Conservation (phyloP, 2,329 filamentous ascomycete species). For the Neonectria hederae region DNA sequence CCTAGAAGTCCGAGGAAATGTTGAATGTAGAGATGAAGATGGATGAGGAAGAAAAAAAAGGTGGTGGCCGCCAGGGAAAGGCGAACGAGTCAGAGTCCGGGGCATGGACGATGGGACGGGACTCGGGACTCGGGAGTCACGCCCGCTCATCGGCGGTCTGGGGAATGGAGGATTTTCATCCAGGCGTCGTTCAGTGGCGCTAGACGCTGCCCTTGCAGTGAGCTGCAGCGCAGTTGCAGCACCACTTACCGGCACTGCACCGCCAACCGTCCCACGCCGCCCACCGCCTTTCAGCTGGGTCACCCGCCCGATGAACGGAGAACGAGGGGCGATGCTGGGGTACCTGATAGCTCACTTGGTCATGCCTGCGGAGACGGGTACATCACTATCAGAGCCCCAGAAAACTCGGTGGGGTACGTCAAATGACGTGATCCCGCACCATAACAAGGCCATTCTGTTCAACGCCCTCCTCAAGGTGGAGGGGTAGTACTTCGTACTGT, state of each 20-base stretch:
- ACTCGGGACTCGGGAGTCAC: slow-evolving; percentile 43
- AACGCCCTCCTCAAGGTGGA: slow-evolving; percentile 13
- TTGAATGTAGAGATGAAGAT: background rate
- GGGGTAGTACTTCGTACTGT: slow-evolving; percentile 28
- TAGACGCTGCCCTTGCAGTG: slow-evolving; percentile 25
- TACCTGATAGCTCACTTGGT: slow-evolving; percentile 12
- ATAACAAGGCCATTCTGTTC: slow-evolving; percentile 34
- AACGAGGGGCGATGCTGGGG: slow-evolving; percentile 18
- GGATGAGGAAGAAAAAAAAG: slow-evolving; percentile 8
- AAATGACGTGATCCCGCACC: slow-evolving; percentile 44
- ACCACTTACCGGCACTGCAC: slow-evolving; percentile 14
- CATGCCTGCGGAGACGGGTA: slow-evolving; percentile 20
- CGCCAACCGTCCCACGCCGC: slow-evolving; percentile 20
- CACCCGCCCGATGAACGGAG: slow-evolving; percentile 41
- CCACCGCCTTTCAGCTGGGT: slow-evolving; percentile 40
- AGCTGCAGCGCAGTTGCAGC: slow-evolving; percentile 18
- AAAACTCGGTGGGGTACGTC: slow-evolving; percentile 31
- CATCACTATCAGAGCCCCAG: slow-evolving; percentile 25
- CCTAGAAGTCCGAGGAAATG: background rate
- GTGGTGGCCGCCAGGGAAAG: slow-evolving; percentile 12
- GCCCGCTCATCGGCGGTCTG: slow-evolving; percentile 42
- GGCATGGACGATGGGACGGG: slow-evolving; percentile 11
- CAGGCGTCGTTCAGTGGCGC: slow-evolving; percentile 8
- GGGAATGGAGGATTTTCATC: slow-evolving; percentile 22
- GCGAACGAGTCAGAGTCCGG: slow-evolving; percentile 26